Conservation (phyloP, 208 protist genomes). For the Crithidia brevicula region DNA sequence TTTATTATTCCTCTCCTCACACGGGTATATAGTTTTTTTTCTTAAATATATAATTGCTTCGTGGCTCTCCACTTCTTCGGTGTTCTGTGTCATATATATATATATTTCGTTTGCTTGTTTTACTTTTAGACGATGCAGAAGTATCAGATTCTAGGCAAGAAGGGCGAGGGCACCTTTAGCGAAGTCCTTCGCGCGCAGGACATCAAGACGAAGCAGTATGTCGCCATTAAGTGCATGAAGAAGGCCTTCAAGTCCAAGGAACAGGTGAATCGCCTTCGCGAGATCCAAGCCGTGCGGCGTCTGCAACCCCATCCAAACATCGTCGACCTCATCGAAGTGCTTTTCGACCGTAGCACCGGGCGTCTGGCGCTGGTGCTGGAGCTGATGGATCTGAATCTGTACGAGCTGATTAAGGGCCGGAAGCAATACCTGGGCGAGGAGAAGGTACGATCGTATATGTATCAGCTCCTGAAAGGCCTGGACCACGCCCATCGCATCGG, state of each 20-base stretch:
- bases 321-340: constrained; percentile 95
- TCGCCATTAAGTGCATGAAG: constrained; percentile 99
- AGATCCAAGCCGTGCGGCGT: constrained; percentile 95
- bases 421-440: constrained; percentile 88
- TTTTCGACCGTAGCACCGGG: constrained; percentile 93
- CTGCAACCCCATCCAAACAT: constrained; percentile 95
- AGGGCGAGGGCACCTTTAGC: constrained; percentile 98
- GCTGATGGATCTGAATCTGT: constrained; percentile 98
- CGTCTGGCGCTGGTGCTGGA: constrained; percentile 97
- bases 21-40: too few species aligned
- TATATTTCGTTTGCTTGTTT: not conserved
- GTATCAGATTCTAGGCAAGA: constrained; percentile 96
- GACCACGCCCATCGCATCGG: constrained; percentile 94
- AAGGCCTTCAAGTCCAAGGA: constrained; percentile 93
- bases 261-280: constrained; percentile 96
- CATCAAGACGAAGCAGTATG: constrained; percentile 86
- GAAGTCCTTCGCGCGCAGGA: constrained; percentile 97
- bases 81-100: too few species aligned
- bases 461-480: constrained; percentile 90
- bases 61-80: too few species aligned
- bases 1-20: too few species aligned
- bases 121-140: constrained; percentile 70
- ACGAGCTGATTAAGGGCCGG: constrained; percentile 95
- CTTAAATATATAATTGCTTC: too few species aligned
- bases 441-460: constrained; percentile 88